A percentile compares a stretch with the other conserved stretches of the same genome.
Evolutionary conservation across 176 grass and related monocot species (phyloP).

Genomic region (Luzula sylvatica): DNA sequence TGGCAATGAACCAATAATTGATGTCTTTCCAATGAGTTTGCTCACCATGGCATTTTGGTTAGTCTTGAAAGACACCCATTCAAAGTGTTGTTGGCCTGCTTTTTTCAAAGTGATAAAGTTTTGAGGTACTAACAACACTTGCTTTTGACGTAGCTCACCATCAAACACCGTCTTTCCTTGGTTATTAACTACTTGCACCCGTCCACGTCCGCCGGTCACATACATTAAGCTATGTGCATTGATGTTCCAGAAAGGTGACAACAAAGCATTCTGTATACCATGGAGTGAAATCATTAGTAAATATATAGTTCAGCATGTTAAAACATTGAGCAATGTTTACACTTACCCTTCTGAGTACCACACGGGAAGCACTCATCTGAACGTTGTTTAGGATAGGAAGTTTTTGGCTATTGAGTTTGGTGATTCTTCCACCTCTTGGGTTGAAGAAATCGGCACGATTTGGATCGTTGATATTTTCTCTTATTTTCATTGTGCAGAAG

Average conservation of each 20-base stretch:
- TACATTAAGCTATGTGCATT: slow-evolving; percentile 32
- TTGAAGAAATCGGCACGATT: slow-evolving; percentile 29
- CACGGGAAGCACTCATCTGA: slow-evolving; percentile 31
- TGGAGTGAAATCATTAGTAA: background rate
- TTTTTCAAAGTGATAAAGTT: slow-evolving; percentile 6
- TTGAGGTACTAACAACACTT: slow-evolving; percentile 25
- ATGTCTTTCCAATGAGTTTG: slow-evolving; percentile 27
- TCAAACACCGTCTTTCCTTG: slow-evolving; percentile 27
- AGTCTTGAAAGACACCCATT: slow-evolving; percentile 31
- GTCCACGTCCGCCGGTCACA: slow-evolving; percentile 19
- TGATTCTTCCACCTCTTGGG: slow-evolving; percentile 25
- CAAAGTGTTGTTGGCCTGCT: slow-evolving; percentile 16
- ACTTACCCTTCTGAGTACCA: slow-evolving; percentile 25
- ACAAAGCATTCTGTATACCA: slow-evolving; percentile 17
- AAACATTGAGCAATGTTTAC: background rate
- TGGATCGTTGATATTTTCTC: slow-evolving; percentile 25
- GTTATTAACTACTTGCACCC: slow-evolving; percentile 24
- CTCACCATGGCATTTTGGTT: slow-evolving; percentile 27
- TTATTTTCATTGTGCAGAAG: slow-evolving; percentile 21
- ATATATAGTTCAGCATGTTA: too few species aligned
- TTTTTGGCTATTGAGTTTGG: slow-evolving; percentile 28
- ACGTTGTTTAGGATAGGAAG: slow-evolving; percentile 22
- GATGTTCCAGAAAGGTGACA: slow-evolving; percentile 33
- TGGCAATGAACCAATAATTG: slow-evolving; percentile 20
- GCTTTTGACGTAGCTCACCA: slow-evolving; percentile 19